Conservation (phyloP, 2,329 filamentous ascomycete genomes). For the Fusarium sp. region DNA sequence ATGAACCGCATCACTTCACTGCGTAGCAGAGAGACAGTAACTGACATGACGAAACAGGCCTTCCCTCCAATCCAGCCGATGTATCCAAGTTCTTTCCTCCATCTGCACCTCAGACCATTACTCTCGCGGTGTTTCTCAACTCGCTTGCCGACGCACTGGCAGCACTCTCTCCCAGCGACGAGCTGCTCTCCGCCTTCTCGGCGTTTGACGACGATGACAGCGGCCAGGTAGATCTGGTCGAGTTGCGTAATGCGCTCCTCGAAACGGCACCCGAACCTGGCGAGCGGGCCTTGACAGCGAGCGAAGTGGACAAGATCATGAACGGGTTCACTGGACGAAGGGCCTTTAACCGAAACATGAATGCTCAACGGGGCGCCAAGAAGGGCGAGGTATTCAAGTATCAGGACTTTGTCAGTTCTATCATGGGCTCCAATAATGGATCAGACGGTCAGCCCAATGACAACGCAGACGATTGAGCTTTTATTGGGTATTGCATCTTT, state of each 20-base stretch:
- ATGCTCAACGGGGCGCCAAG: constrained; percentile 62
- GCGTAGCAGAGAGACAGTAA: background rate
- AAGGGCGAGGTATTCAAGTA: constrained; percentile 93
- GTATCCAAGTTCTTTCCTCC: constrained; percentile 86
- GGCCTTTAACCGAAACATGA: constrained; percentile 76
- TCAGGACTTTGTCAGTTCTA: constrained; percentile 83
- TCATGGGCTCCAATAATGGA: constrained; percentile 63
- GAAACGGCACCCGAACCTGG: constrained; percentile 82
- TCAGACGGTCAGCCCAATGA: constrained; percentile 48
- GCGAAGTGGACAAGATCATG: constrained; percentile 87
- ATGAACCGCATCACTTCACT: constrained; percentile 26
- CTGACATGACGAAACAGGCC: constrained; percentile 59
- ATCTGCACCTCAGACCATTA: constrained; percentile 74
- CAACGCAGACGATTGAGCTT: constrained; percentile 37
- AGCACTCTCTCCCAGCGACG: constrained; percentile 77
- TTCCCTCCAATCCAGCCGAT: constrained; percentile 75
- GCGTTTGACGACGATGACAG: constrained; percentile 97
- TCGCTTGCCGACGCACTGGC: constrained; percentile 78
- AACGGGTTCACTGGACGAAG: constrained; percentile 84
- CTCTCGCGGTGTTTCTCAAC: constrained; percentile 86
- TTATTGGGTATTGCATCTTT: background rate
- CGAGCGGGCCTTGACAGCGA: constrained; percentile 68
- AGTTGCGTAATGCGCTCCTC: constrained; percentile 83
- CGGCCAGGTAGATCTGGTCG: constrained; percentile 85
- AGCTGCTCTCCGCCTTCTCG: constrained; percentile 88